Conservation (phyloP, 495 filamentous ascomycete genomes). For the Pyronema omphalodes region DNA sequence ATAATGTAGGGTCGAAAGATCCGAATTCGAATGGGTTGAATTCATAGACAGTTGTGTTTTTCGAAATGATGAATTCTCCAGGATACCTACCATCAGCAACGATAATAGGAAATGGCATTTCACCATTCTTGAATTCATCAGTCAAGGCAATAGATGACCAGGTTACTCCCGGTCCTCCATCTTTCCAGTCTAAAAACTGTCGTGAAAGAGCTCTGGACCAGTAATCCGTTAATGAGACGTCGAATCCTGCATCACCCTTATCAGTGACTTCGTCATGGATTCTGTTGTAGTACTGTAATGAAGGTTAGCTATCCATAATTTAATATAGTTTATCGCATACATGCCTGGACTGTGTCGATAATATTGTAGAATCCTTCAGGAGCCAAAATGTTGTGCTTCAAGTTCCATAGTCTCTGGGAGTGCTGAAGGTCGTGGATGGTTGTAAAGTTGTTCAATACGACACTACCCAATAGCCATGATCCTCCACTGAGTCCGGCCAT, state of each 20-base stretch:
- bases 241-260: conserved; percentile 55
- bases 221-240: conserved; percentile 69
- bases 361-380: conserved; percentile 35
- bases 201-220: conserved; percentile 67
- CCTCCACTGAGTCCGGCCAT: conserved; percentile 72
- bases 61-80: conserved; percentile 41
- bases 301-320: conserved; percentile 15
- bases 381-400: conserved; percentile 53
- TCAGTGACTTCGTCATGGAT: conserved; percentile 40
- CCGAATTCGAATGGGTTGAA: conserved; percentile 84
- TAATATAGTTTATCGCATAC: conserved; percentile 10
- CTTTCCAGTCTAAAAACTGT: conserved; percentile 60
- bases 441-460: conserved; percentile 83
- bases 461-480: conserved; percentile 68
- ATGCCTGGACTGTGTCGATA: conserved; percentile 11
- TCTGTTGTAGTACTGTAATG: conserved; percentile 44
- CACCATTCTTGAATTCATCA: conserved; percentile 46
- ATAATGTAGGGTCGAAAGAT: conserved; percentile 62
- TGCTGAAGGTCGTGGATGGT: conserved; percentile 45
- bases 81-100: conserved; percentile 59
- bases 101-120: conserved; percentile 65
- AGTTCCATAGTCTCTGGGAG: conserved; percentile 49
- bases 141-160: conserved; percentile 69
- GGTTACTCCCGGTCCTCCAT: conserved; percentile 66
- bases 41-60: conserved; percentile 68